Percentiles rank a stretch among this genome's conserved stretches.
phyloP scores from a whole-genome alignment of 768 basidiomycete species.

The Lactarius evosmus region DNA sequence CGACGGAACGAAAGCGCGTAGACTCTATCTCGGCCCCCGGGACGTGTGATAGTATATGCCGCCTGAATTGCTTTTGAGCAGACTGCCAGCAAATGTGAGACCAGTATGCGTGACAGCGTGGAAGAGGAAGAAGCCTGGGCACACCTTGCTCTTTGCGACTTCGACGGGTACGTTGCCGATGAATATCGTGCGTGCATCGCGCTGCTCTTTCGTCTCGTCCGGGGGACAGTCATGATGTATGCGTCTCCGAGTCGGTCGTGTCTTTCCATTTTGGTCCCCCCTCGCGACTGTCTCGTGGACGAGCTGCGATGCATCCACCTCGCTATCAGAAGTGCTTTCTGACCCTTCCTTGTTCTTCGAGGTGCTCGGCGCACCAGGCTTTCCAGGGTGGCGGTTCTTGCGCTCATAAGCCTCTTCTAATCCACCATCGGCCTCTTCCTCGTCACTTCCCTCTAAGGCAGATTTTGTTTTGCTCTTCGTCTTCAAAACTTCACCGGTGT shows the following conservation, averaged over 20 bases:
- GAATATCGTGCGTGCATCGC: slow-evolving; percentile 85
- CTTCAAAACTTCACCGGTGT: slow-evolving; percentile 25
- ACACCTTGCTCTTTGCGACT: slow-evolving; percentile 71
- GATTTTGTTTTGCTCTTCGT: slow-evolving; percentile 17
- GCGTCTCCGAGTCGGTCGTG: slow-evolving; percentile 28
- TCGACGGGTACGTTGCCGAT: slow-evolving; percentile 83
- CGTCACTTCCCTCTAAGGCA: slow-evolving; percentile 28
- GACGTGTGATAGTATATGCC: slow-evolving; percentile 69
- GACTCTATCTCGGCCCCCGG: slow-evolving; percentile 86
- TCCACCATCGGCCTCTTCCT: slow-evolving; percentile 35
- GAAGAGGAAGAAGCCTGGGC: slow-evolving; percentile 29
- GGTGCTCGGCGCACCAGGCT: slow-evolving; percentile 23
- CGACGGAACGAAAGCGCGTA: slow-evolving; percentile 87
- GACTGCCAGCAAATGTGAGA: slow-evolving; percentile 44
- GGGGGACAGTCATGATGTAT: slow-evolving; percentile 50
- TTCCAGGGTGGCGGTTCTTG: slow-evolving; percentile 11
- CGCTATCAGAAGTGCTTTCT: slow-evolving; percentile 36
- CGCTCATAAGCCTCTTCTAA: slow-evolving; percentile 37
- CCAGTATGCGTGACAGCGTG: slow-evolving; percentile 1
- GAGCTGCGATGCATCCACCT: slow-evolving; percentile 39
- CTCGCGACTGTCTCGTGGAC: slow-evolving; percentile 61
- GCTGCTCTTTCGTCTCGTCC: slow-evolving; percentile 69
- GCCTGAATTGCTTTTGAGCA: slow-evolving; percentile 68
- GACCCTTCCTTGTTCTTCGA: slow-evolving; percentile 26
- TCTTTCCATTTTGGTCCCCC: slow-evolving; percentile 33